Evolutionary conservation across 768 basidiomycete species (phyloP), one percentile per base, ranked within the genome.

Genomic region (Rhodotorula babjevae): DNA sequence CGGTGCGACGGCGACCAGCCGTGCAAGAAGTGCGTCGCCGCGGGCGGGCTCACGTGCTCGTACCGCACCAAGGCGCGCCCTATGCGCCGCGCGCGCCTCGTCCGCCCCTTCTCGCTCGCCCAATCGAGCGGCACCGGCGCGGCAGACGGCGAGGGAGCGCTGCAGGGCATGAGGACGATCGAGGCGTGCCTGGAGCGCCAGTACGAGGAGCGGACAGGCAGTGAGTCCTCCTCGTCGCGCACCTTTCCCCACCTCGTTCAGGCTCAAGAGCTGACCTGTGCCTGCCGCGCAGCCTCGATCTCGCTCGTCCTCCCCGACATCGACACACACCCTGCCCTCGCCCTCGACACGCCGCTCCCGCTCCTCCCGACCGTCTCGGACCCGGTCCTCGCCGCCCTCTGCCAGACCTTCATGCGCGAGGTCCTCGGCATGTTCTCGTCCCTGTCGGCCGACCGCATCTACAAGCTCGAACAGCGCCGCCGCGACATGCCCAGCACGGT

Each of bases 391-490:
- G 31, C 33, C n/a, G 29, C 56, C 8, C 44, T 47, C 5, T 56
- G 55, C 64, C 44, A 56, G n/a, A 65, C 56, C 14, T 65, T 65
- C 56, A 29, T 56, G 23, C 64, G 56, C 44, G 64, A 65, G 15
- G 31, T 65, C 29, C 64, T 57, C n/a, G 29, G 18, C 29, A 47
- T 65, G 56, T 58, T 65, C 55, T 12, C 27, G 46, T 65, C 57
- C 42, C 55, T 65, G 44, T 57, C 64, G 9, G 25, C 49, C 14
- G 25, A 23, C 25, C 50, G 62, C 25, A 11, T 63, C 21, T 23
- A 31, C 25, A 44, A 65, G 29, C 64, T 65, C 64, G 56, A 47
- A 29, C 27, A 58, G 18, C 64, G 64, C 2, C 64, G 57, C 15
- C 55, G 56, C 18, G 46, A 47, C 12, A 29, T 65, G 7, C 64